Evolutionary conservation across 2,329 filamentous ascomycete genomes (phyloP).

Genomic region (Fusarium sp.): DNA sequence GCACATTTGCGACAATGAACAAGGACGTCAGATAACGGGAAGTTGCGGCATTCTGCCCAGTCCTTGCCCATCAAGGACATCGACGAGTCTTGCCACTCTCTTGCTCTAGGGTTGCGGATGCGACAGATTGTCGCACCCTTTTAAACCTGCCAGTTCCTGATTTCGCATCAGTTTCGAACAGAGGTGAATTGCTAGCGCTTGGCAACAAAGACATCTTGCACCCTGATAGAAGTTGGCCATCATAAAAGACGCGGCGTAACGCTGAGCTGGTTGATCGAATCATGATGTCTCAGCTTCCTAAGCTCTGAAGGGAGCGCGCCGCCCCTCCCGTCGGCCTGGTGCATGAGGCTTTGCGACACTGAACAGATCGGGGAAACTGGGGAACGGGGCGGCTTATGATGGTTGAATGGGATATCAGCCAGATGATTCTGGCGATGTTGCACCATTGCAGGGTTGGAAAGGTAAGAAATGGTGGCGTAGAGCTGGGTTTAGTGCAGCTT

Average conservation of each 20-base stretch:
- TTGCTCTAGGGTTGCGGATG: conserved; percentile 22
- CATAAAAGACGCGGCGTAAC: conserved; percentile 18
- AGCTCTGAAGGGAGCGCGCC: conserved; percentile 1
- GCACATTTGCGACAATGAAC: background rate
- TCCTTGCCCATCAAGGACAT: conserved; percentile 35
- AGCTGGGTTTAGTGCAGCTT: conserved; percentile 49
- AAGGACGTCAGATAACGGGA: background rate
- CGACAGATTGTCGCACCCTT: conserved; percentile 31
- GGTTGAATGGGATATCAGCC: conserved; percentile 10
- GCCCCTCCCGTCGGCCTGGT: background rate
- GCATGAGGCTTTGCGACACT: background rate
- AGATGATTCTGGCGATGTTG: conserved; percentile 32
- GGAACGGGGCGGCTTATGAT: conserved; percentile 18
- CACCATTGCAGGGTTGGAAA: conserved; percentile 25
- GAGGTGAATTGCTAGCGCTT: conserved; percentile 14
- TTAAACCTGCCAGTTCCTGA: conserved; percentile 15
- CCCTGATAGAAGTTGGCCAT: conserved; percentile 30
- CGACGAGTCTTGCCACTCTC: conserved; percentile 15
- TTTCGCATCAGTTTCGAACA: conserved; percentile 8
- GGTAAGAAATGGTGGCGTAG: conserved; percentile 48
- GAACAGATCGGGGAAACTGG: conserved; percentile 7
- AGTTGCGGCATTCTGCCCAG: background rate
- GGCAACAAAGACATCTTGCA: conserved; percentile 11
- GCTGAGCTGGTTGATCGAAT: conserved; percentile 5
- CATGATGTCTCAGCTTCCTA: background rate